Conservation (phyloP, 2,329 filamentous ascomycete genomes). For the Ceratocystiopsis sp. region DNA sequence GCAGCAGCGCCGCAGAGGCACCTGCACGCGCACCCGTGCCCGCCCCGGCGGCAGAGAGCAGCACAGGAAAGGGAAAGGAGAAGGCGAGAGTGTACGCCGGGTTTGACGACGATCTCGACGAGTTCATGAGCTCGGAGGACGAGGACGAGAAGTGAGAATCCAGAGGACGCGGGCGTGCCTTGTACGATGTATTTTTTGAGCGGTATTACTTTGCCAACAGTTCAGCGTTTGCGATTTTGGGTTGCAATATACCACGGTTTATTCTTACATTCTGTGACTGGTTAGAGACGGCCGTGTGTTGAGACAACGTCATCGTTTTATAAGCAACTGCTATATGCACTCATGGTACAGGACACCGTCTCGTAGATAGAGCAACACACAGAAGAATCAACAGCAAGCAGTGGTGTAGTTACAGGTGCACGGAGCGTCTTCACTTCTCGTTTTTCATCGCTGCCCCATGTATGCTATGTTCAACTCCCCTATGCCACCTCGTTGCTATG, state of each 20-base stretch:
- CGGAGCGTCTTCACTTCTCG: no score
- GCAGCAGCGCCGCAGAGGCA: conserved; percentile 15
- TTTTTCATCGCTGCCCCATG: no score
- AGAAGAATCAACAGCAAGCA: no score
- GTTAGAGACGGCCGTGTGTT: no score
- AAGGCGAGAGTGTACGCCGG: conserved; percentile 45
- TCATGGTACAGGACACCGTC: no score
- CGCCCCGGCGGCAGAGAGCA: conserved; percentile 20
- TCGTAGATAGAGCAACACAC: no score
- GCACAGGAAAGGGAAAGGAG: conserved; percentile 16
- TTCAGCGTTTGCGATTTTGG: not conserved
- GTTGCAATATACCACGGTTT: not conserved
- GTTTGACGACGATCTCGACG: conserved; percentile 67
- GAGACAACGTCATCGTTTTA: no score
- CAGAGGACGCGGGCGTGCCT: no score
- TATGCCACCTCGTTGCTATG: not conserved
- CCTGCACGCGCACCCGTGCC: conserved; percentile 21
- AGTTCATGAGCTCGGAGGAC: conserved; percentile 55
- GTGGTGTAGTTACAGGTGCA: no score
- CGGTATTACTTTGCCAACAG: not conserved
- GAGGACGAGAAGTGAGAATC: conserved; percentile 19
- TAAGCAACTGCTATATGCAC: no score
- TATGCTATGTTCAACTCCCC: not conserved
- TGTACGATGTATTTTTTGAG: not conserved
- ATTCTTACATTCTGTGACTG: no score